These are phyloP conservation scores for Brettanomyces anomalus DNA, from an alignment of 805 yeast genomes.

Conservation along the genomic window DNA sequence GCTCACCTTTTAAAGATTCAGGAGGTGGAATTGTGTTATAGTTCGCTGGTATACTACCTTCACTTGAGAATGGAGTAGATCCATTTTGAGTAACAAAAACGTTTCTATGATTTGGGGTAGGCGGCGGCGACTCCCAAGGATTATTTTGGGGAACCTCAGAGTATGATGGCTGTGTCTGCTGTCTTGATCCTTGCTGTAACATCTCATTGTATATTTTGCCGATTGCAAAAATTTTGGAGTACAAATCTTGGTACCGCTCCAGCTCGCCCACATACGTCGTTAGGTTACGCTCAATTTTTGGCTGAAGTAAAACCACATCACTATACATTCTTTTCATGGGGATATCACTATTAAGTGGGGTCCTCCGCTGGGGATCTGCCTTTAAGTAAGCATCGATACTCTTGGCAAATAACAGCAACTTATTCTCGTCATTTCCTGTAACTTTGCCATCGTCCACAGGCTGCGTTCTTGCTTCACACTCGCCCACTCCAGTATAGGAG, in stretches of 20 bases:
- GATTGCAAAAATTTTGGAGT: constrained; percentile 68
- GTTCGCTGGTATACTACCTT: neutral
- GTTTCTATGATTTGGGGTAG: neutral
- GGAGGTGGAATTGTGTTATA: neutral
- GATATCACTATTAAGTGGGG: constrained; percentile 11
- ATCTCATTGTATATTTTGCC: constrained; percentile 68
- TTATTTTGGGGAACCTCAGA: neutral
- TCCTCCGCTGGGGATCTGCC: constrained; percentile 29
- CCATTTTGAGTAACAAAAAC: too few species aligned
- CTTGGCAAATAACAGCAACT: constrained; percentile 60
- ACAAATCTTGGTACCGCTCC: constrained; percentile 61
- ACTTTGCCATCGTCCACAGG: neutral
- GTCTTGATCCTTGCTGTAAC: constrained; percentile 34
- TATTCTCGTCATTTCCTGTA: constrained; percentile 57
- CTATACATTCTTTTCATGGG: constrained; percentile 31
- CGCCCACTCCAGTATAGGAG: too few species aligned
- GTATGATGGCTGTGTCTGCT: neutral
- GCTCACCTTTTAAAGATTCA: neutral
- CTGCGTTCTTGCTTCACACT: neutral
- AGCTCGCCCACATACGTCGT: constrained; percentile 51
- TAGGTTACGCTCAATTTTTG: constrained; percentile 57
- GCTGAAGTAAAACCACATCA: constrained; percentile 52
- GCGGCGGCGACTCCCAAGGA: neutral
- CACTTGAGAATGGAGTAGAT: too few species aligned
- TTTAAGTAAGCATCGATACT: constrained; percentile 44